Conservation (phyloP, 768 basidiomycete genomes). For the Naematelia aurantialba region DNA sequence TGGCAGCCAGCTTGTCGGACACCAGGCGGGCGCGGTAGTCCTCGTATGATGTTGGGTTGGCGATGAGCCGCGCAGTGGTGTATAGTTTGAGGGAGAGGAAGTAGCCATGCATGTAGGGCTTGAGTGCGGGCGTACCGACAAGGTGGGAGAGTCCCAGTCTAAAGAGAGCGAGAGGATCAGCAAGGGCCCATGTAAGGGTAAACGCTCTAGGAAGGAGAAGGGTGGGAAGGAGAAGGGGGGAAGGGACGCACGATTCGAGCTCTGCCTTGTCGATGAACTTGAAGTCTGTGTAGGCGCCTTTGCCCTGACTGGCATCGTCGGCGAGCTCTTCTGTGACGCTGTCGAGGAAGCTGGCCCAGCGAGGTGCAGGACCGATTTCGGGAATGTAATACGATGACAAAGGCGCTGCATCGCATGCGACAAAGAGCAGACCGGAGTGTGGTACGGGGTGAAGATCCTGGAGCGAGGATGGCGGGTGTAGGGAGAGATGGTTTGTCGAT, state of each 20-base stretch:
- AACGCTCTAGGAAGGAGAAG: no score
- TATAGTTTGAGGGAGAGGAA: slow-evolving; percentile 94
- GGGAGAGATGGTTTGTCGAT: slow-evolving; percentile 78
- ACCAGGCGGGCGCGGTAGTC: slow-evolving; percentile 89
- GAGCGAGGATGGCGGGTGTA: slow-evolving; percentile 83
- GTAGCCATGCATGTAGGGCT: slow-evolving; percentile 99
- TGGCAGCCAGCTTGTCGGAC: slow-evolving; percentile 82
- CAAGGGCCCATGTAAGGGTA: no score
- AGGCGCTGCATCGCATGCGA: slow-evolving; percentile 93
- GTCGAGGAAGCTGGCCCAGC: slow-evolving; percentile 97
- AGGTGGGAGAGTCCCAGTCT: slow-evolving; percentile 94
- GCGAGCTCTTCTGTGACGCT: slow-evolving; percentile 95
- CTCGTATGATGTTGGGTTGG: slow-evolving; percentile 91
- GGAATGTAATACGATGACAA: slow-evolving; percentile 94
- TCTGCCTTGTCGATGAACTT: slow-evolving; percentile 91
- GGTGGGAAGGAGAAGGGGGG: neutral
- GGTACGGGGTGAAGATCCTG: slow-evolving; percentile 89
- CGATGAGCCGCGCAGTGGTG: slow-evolving; percentile 88
- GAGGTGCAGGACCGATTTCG: slow-evolving; percentile 90
- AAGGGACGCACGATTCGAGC: slow-evolving; percentile 66
- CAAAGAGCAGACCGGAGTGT: slow-evolving; percentile 80
- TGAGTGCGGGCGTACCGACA: slow-evolving; percentile 87
- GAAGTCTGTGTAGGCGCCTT: slow-evolving; percentile 82
- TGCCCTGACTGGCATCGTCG: slow-evolving; percentile 62
- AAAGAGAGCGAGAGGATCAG: no score